These are phyloP conservation scores for Otatea glauca DNA, from an alignment of 176 grass and related monocot genomes.

Conservation along the genomic window DNA sequence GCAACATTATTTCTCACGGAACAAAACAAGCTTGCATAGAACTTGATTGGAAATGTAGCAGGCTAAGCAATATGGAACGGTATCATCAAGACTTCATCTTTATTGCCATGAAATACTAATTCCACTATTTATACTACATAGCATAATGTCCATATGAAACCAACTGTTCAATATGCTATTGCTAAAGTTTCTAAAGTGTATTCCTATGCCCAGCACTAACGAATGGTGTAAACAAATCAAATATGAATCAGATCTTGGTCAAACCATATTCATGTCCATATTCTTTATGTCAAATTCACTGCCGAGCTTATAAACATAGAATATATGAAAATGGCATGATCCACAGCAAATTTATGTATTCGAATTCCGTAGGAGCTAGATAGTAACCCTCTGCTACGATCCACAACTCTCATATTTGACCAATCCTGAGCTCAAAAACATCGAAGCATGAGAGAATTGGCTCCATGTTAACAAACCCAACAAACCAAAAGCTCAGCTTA, in stretches of 20 bases:
- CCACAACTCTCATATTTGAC: neutral
- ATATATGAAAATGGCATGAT: slow-evolving; percentile 20
- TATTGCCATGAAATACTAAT: neutral
- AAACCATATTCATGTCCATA: neutral
- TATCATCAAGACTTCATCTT: neutral
- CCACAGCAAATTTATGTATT: neutral
- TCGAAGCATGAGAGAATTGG: neutral
- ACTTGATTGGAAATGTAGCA: slow-evolving; percentile 18
- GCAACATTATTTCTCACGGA: neutral
- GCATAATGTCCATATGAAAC: slow-evolving; percentile 23
- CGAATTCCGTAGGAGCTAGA: neutral
- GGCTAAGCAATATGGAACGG: neutral
- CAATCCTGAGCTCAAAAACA: neutral
- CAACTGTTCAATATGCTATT: slow-evolving; percentile 19
- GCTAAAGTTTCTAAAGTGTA: neutral
- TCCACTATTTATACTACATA: neutral
- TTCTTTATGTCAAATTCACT: neutral
- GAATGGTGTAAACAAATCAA: neutral
- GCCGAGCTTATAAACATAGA: neutral
- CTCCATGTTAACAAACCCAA: neutral
- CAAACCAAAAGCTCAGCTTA: neutral
- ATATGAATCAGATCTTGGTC: neutral
- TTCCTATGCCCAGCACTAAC: neutral
- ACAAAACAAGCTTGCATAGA: neutral
- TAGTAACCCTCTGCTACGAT: neutral